phyloP scores from a whole-genome alignment of 140 eudicot species.

The Ambrosia hybrid region DNA sequence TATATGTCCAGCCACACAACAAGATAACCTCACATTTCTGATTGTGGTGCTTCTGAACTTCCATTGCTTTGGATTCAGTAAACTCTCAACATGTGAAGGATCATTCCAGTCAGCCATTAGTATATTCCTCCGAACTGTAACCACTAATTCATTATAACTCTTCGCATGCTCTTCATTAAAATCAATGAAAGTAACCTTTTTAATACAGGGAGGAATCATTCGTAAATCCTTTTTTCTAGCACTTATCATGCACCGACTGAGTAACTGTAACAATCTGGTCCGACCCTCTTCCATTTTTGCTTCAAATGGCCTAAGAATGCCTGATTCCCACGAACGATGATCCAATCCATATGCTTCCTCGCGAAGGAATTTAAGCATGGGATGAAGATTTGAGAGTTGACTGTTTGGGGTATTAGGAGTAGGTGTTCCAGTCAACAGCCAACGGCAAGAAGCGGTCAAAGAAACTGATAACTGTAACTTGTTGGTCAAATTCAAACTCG shows the following conservation, averaged over 20 bases:
- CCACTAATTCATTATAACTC: constrained; percentile 90
- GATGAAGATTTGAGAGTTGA: constrained; percentile 83
- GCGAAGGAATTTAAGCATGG: constrained; percentile 78
- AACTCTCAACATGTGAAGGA: constrained; percentile 96
- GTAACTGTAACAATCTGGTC: constrained; percentile 70
- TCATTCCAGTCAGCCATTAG: constrained; percentile 99
- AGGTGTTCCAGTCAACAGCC: constrained; percentile 96
- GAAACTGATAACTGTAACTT: constrained; percentile 79
- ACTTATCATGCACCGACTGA: constrained; percentile 91
- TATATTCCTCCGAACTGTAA: constrained; percentile 85
- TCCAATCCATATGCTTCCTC: constrained; percentile 84
- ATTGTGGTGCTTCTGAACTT: constrained; percentile 75
- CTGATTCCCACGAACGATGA: constrained; percentile 77
- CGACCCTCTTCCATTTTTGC: constrained; percentile 97
- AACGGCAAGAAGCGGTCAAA: constrained; percentile 74
- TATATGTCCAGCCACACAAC: constrained; percentile 97
- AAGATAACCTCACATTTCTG: constrained; percentile 79
- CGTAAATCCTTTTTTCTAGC: constrained; percentile 77
- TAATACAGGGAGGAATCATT: constrained; percentile 83
- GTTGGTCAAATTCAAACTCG: constrained; percentile 83
- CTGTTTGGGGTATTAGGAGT: constrained; percentile 93
- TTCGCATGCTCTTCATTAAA: constrained; percentile 83
- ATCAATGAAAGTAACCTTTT: constrained; percentile 51
- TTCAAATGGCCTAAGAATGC: constrained; percentile 86
- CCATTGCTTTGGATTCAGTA: constrained; percentile 95